phyloP scores from a whole-genome alignment of 768 basidiomycete species.

The Trametes villosa region DNA sequence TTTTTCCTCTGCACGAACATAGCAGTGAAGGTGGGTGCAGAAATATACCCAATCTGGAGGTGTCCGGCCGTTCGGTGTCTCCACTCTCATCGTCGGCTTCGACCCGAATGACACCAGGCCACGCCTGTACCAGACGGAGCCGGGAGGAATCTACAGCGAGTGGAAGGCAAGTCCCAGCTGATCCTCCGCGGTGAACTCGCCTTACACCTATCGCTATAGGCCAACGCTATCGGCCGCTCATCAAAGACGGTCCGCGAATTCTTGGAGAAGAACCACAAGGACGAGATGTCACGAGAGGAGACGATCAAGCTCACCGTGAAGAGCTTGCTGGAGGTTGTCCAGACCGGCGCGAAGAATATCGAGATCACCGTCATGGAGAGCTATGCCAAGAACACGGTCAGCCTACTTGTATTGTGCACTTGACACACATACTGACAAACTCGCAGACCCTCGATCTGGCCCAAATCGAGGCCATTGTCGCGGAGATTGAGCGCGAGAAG shows the following conservation, averaged over 20 bases:
- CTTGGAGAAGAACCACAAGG: conserved; percentile 96
- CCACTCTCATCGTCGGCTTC: conserved; percentile 95
- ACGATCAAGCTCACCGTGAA: conserved; percentile 95
- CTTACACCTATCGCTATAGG: conserved; percentile 48
- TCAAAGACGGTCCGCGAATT: conserved; percentile 99
- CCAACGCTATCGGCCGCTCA: conserved; percentile 96
- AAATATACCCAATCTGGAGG: conserved; percentile 99
- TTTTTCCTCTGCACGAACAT: background rate
- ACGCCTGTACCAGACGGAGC: conserved; percentile 95
- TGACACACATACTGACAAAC: background rate
- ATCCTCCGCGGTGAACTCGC: background rate
- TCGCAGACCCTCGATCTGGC: conserved; percentile 78
- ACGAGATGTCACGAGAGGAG: conserved; percentile 86
- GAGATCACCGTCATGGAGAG: conserved; percentile 98
- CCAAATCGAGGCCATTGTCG: conserved; percentile 91
- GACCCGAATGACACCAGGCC: conserved; percentile 91
- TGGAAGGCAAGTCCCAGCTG: conserved; percentile 78
- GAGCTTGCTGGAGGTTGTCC: conserved; percentile 94
- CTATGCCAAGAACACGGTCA: conserved; percentile 89
- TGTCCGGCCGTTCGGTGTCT: conserved; percentile 97
- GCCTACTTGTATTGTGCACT: conserved; percentile 27
- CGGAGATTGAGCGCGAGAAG: conserved; percentile 95
- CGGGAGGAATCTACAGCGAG: conserved; percentile 95
- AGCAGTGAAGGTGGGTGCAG: conserved; percentile 43
- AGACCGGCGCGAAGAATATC: conserved; percentile 99